Conservation (phyloP, 2,329 filamentous ascomycete species). For the Hypomyces perniciosus region DNA sequence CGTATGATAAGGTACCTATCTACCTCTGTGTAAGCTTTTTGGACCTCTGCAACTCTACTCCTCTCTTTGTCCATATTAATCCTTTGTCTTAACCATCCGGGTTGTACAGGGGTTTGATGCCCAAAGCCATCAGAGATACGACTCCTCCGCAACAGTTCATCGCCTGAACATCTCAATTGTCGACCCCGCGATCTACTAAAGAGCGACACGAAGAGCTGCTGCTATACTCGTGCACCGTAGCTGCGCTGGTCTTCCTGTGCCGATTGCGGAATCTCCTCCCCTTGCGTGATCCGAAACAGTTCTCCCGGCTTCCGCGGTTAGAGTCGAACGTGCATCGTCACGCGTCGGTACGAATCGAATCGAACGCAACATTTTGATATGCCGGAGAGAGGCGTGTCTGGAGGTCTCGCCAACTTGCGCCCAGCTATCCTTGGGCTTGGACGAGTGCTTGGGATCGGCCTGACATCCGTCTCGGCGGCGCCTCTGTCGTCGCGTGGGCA, state of each 20-base stretch:
- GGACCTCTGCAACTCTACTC: background rate
- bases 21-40: too few species aligned
- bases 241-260: background rate
- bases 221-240: background rate
- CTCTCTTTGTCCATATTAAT: background rate
- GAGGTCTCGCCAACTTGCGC: conserved; percentile 37
- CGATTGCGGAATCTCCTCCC: background rate
- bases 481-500: conserved; percentile 34
- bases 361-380: conserved; percentile 15
- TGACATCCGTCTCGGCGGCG: conserved; percentile 44
- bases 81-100: background rate
- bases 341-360: background rate
- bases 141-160: too few species aligned
- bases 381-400: conserved; percentile 20
- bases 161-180: too few species aligned
- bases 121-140: background rate
- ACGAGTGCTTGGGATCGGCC: conserved; percentile 43
- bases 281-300: background rate
- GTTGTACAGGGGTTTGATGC: conserved; percentile 7
- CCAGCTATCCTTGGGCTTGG: conserved; percentile 47
- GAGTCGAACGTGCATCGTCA: background rate
- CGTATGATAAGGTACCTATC: too few species aligned
- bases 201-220: too few species aligned
- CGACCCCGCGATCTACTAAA: too few species aligned
- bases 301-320: background rate